These are phyloP conservation scores for Trametes pubescens DNA, from an alignment of 1,284 basidiomycete genomes.

Conservation along the genomic window DNA sequence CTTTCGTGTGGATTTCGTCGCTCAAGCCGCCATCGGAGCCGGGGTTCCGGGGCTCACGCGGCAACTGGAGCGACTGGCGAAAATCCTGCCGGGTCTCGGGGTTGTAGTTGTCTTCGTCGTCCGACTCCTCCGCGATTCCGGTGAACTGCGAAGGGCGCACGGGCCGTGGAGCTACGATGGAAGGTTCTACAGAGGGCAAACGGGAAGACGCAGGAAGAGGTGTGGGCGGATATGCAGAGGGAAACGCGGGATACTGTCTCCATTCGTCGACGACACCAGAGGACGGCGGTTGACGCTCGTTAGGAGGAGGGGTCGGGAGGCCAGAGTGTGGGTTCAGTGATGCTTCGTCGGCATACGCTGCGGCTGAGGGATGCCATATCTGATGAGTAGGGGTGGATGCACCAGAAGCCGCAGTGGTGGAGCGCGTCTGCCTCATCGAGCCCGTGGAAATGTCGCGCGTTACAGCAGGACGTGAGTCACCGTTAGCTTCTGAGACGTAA, in stretches of 20 bases:
- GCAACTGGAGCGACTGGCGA: conserved; percentile 68
- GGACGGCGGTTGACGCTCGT: conserved; percentile 25
- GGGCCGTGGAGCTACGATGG: conserved; percentile 34
- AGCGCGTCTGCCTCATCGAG: conserved; percentile 26
- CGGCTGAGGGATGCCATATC: conserved; percentile 51
- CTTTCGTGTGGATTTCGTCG: conserved; percentile 48
- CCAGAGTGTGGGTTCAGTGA: conserved; percentile 30
- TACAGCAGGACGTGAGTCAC: conserved; percentile 17
- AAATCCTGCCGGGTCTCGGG: conserved; percentile 55
- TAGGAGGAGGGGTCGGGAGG: conserved; percentile 34
- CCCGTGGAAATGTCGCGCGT: conserved; percentile 23
- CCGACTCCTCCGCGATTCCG: conserved; percentile 42
- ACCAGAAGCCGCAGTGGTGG: conserved; percentile 16
- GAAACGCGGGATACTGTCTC: conserved; percentile 59
- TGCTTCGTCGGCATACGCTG: conserved; percentile 41
- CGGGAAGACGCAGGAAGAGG: conserved; percentile 29
- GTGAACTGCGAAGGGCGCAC: conserved; percentile 38
- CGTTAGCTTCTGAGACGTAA: conserved; percentile 26
- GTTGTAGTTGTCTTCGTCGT: conserved; percentile 28
- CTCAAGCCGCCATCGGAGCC: conserved; percentile 66
- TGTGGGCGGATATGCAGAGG: conserved; percentile 53
- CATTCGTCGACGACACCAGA: conserved; percentile 42
- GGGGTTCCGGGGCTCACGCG: conserved; percentile 64
- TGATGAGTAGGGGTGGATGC: conserved; percentile 38
- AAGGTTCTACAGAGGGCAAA: conserved; percentile 23